Conservation (phyloP, 2,329 filamentous ascomycete genomes). For the Cordyceps fumosorosea region DNA sequence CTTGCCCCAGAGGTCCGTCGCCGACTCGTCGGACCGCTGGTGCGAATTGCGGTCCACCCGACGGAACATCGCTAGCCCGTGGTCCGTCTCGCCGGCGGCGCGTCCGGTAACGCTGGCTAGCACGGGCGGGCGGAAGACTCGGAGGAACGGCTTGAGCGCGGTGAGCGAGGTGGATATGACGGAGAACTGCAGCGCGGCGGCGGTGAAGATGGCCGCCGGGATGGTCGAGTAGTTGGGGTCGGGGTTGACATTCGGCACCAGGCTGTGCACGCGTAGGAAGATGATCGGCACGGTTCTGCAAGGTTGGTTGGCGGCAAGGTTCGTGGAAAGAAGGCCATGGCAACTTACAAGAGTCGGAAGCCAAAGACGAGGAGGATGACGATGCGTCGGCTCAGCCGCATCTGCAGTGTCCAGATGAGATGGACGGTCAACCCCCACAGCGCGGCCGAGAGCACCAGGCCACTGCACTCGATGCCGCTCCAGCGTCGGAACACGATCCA, state of each 20-base stretch:
- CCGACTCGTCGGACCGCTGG: background rate
- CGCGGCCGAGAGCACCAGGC: slow-evolving; percentile 7
- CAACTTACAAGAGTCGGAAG: background rate
- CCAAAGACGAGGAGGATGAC: slow-evolving; percentile 13
- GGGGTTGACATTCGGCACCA: background rate
- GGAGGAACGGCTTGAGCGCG: slow-evolving; percentile 12
- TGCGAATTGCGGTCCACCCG: background rate
- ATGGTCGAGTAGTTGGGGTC: slow-evolving; percentile 2
- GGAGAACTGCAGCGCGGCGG: slow-evolving; percentile 11
- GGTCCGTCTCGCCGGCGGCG: background rate
- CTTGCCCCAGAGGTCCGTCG: slow-evolving; percentile 2
- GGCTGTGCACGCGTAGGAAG: slow-evolving; percentile 3
- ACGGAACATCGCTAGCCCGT: slow-evolving; percentile 11
- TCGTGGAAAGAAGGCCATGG: background rate
- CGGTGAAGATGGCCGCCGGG: slow-evolving; percentile 9
- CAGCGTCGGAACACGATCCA: slow-evolving; percentile 1
- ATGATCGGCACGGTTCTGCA: background rate
- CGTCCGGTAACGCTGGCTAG: background rate
- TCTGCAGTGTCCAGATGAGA: slow-evolving; percentile 12
- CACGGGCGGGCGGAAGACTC: slow-evolving; percentile 4
- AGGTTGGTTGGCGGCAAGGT: too few species aligned
- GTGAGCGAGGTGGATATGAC: slow-evolving; percentile 12
- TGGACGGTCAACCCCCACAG: slow-evolving; percentile 11
- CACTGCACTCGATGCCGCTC: slow-evolving; percentile 9
- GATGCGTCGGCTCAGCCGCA: slow-evolving; percentile 2